phyloP scores from a whole-genome alignment of 192 early-diverging fungal species.

The Dissophora ornata region DNA sequence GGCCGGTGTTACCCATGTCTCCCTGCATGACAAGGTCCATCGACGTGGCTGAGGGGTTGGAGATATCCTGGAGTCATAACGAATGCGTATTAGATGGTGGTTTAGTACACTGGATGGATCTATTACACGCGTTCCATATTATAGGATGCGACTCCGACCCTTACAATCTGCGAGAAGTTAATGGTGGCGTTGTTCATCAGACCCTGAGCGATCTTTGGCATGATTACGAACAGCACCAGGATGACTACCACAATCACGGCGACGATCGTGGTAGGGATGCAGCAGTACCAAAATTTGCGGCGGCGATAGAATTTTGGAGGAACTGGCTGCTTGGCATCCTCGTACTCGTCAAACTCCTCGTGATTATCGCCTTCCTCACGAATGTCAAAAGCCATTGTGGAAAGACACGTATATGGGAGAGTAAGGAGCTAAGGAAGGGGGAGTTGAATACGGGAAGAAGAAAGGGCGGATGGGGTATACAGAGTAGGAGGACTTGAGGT shows the following conservation, averaged over 20 bases:
- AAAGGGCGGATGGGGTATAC: too few relatives aligned
- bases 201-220: conserved; percentile 62
- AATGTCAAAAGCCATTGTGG: conserved; percentile 22
- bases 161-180: conserved; percentile 30
- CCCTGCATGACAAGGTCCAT: conserved; percentile 25
- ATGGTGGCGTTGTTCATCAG: conserved; percentile 30
- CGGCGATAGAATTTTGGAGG: conserved; percentile 56
- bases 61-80: conserved; percentile 2
- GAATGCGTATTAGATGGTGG: too few relatives aligned
- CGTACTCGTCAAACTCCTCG: conserved; percentile 37
- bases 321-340: conserved; percentile 21
- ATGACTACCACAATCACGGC: conserved; percentile 49
- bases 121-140: too few relatives aligned
- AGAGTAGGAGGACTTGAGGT: too few relatives aligned
- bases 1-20: conserved; percentile 52
- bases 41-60: conserved; percentile 5
- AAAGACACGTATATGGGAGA: too few relatives aligned
- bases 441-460: too few relatives aligned
- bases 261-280: conserved; percentile 49
- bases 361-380: conserved; percentile 26
- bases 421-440: too few relatives aligned
- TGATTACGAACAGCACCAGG: conserved; percentile 57
- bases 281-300: conserved; percentile 60
- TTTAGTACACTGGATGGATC: too few relatives aligned
- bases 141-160: background rate